These are phyloP conservation scores for Sordariomycetes sp. DNA, from an alignment of 2,329 filamentous ascomycete genomes.

Conservation along the genomic window DNA sequence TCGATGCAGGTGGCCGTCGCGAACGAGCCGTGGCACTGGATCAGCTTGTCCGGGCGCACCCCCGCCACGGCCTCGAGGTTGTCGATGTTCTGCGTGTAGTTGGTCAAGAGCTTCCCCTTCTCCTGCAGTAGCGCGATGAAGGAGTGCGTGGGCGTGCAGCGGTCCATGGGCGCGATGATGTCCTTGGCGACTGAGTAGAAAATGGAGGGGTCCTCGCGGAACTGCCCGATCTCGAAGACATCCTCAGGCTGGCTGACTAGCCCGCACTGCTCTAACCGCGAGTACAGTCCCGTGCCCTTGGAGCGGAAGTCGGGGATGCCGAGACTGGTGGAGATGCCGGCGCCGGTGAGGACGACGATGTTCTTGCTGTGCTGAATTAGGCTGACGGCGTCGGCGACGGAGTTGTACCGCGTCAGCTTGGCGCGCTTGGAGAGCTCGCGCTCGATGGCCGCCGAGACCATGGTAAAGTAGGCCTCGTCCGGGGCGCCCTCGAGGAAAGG, in stretches of 20 bases:
- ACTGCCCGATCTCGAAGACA: conserved; percentile 84
- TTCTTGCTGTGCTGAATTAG: conserved; percentile 64
- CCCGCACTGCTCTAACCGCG: conserved; percentile 67
- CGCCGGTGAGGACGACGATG: conserved; percentile 88
- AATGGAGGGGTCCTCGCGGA: conserved; percentile 72
- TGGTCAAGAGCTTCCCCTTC: conserved; percentile 80
- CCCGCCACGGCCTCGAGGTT: conserved; percentile 85
- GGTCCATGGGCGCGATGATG: conserved; percentile 68
- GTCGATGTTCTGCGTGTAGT: conserved; percentile 98
- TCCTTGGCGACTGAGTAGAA: conserved; percentile 90
- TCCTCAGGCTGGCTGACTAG: conserved; percentile 70
- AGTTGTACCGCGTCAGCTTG: conserved; percentile 71
- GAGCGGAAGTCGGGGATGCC: conserved; percentile 96
- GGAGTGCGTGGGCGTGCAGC: conserved; percentile 81
- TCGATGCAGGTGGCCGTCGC: conserved; percentile 81
- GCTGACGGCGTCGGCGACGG: conserved; percentile 72
- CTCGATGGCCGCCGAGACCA: conserved; percentile 65
- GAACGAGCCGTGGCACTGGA: conserved; percentile 95
- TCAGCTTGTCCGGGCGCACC: conserved; percentile 65
- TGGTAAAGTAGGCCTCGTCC: conserved; percentile 61
- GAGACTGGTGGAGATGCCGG: conserved; percentile 90
- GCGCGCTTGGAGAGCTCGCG: conserved; percentile 71
- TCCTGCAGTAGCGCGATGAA: conserved; percentile 87
- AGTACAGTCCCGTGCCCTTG: conserved; percentile 83
- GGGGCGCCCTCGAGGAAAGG: conserved; percentile 52